Evolutionary conservation across 495 filamentous ascomycete genomes (phyloP).

Genomic region (Neurospora sp.): DNA sequence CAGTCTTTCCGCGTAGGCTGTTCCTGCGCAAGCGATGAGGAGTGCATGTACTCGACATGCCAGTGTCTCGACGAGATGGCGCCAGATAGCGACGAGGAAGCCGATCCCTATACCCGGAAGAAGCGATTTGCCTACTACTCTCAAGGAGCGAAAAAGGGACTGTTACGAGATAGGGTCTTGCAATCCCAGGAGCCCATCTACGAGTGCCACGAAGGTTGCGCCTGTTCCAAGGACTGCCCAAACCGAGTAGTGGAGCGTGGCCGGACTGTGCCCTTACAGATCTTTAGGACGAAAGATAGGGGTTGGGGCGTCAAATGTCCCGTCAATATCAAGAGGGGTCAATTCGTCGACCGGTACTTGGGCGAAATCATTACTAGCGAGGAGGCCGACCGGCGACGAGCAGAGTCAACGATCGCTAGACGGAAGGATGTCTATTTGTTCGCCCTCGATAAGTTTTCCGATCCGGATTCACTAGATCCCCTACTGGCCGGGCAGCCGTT

Average conservation of each 20-base stretch:
- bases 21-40: constrained; percentile 33
- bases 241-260: constrained; percentile 77
- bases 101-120: constrained; percentile 1
- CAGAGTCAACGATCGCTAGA: constrained; percentile 29
- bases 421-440: constrained; percentile 69
- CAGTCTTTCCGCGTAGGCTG: constrained; percentile 46
- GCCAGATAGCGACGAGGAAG: constrained; percentile 22
- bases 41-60: constrained; percentile 41
- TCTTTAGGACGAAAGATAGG: constrained; percentile 67
- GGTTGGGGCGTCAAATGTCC: constrained; percentile 77
- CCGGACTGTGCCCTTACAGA: constrained; percentile 61
- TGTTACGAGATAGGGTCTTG: constrained; percentile 37
- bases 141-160: constrained; percentile 29
- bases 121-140: constrained; percentile 38
- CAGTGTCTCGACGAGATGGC: constrained; percentile 44
- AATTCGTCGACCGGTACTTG: constrained; percentile 83
- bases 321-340: constrained; percentile 58
- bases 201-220: constrained; percentile 72
- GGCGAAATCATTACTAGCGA: constrained; percentile 74
- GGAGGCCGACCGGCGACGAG: constrained; percentile 58
- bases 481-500: constrained; percentile 31
- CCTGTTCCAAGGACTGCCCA: constrained; percentile 56
- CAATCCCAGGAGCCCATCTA: constrained; percentile 55
- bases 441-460: constrained; percentile 67
- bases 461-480: constrained; percentile 34